These are phyloP conservation scores for Esteya vermicola DNA, from an alignment of 2,329 filamentous ascomycete species.

Conservation along the genomic window DNA sequence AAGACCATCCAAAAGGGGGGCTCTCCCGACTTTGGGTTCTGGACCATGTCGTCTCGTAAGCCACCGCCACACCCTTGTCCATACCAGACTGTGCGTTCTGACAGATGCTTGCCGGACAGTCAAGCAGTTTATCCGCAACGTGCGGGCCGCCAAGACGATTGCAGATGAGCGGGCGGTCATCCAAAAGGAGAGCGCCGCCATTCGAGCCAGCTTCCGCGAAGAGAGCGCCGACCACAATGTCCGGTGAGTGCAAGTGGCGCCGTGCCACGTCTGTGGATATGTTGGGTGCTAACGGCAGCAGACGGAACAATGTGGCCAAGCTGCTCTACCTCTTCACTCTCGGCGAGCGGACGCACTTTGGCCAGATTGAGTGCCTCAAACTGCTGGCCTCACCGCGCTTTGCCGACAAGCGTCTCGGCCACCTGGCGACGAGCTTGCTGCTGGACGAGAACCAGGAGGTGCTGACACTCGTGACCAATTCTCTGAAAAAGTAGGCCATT, in stretches of 20 bases:
- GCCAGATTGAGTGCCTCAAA: constrained; percentile 98
- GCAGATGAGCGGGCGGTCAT: constrained; percentile 97
- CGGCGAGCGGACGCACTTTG: constrained; percentile 94
- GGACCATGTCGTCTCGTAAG: constrained; percentile 11
- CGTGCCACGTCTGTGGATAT: too few relatives aligned
- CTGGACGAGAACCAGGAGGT: constrained; percentile 99
- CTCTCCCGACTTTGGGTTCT: constrained; percentile 1
- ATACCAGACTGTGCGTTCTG: neutral
- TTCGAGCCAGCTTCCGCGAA: constrained; percentile 92
- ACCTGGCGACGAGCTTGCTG: constrained; percentile 88
- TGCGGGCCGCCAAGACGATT: constrained; percentile 95
- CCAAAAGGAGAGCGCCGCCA: constrained; percentile 96
- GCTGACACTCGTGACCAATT: constrained; percentile 91
- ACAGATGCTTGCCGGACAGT: constrained; percentile 40
- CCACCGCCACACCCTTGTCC: neutral
- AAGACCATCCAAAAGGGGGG: constrained; percentile 4
- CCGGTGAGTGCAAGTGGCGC: constrained; percentile 38
- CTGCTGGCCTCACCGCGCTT: constrained; percentile 92
- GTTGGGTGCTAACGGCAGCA: too few relatives aligned
- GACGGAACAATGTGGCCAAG: constrained; percentile 98
- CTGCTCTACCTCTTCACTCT: constrained; percentile 95
- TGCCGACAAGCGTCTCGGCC: constrained; percentile 91
- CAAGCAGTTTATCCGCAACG: constrained; percentile 99
- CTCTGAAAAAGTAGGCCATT: constrained; percentile 66
- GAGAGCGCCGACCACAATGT: constrained; percentile 87